Base-by-base conservation (phyloP, 78 protist genomes). In the Polysphondylium violaceum region DNA sequence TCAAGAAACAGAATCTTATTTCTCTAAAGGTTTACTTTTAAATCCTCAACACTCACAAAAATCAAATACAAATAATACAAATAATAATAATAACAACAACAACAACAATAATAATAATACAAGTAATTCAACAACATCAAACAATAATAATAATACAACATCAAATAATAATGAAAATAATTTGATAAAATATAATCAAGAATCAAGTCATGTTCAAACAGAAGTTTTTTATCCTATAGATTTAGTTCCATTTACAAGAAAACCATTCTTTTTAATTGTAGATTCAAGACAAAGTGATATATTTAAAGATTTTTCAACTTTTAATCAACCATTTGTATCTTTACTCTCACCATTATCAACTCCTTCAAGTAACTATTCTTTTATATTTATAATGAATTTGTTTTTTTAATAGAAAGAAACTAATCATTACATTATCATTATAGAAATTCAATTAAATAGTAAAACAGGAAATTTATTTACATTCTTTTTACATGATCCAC, bases 381-480 rank as follows among this genome's bases (percentile, higher is more conserved):
- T 14, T 64, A 0, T 19, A 6, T 61, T 12, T 64, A 0, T 40
- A 1, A 29, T 17, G 21, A 16, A 21, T 61, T 33, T 23, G 11
- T 38, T 55, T 36, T 43, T 29, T 41, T 61, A 19, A 12, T 77
- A 23, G 1, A 29, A 27, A 29, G 17, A 5, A 31, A 19, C 7
- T 35, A 16, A 43, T 38, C 11, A 25, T n/a, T 74, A 17, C 1
- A 56, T 8, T 35, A 55, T 40, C 36, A 51, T 55, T 74, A 2
- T 33, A 83, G 90, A 58, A 43, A 27, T 83, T 4, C 1, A 4
- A 31, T 53, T 38, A 16, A 83, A 69, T 69, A 36, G 16, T 29
- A 83, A 83, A 69, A 69, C 65, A 58, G 90, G 90, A 14, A 83
- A 83, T 56, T 31, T 88, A 38, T 88, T 88, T 60, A 88, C 89